Conservation (phyloP, 495 filamentous ascomycete genomes). For the Neurospora sublineolata region DNA sequence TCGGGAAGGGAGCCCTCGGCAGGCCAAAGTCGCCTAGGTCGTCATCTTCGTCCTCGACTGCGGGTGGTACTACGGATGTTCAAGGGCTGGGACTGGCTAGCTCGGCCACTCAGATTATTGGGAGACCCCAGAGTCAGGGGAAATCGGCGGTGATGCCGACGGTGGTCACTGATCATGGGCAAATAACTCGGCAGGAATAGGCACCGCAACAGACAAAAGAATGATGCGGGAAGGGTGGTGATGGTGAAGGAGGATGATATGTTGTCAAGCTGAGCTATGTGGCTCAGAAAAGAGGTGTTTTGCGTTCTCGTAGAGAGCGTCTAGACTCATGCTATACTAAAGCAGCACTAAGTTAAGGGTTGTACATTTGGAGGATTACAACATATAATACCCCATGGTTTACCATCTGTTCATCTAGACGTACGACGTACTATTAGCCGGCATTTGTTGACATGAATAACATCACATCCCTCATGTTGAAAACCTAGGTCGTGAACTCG, state of each 20-base stretch:
- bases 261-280: not conserved
- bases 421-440: not conserved
- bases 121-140: not conserved
- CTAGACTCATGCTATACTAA: not conserved
- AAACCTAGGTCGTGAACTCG: not conserved
- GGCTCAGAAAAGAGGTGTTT: not conserved
- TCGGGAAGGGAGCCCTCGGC: conserved; percentile 30
- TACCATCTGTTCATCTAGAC: not conserved
- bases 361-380: not conserved
- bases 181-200: not conserved
- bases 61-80: not conserved
- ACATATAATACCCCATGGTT: not conserved
- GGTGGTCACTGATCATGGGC: not conserved
- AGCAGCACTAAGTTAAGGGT: not conserved
- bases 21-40: conserved; percentile 1
- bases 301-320: not conserved
- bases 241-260: not conserved
- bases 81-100: not conserved
- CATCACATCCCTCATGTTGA: not conserved
- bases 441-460: not conserved
- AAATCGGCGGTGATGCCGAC: not conserved
- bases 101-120: not conserved
- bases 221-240: not conserved
- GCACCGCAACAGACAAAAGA: not conserved
- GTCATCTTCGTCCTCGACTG: not conserved